phyloP scores from a whole-genome alignment of 2,329 filamentous ascomycete genomes.

The Nannizziopsis barbatae region DNA sequence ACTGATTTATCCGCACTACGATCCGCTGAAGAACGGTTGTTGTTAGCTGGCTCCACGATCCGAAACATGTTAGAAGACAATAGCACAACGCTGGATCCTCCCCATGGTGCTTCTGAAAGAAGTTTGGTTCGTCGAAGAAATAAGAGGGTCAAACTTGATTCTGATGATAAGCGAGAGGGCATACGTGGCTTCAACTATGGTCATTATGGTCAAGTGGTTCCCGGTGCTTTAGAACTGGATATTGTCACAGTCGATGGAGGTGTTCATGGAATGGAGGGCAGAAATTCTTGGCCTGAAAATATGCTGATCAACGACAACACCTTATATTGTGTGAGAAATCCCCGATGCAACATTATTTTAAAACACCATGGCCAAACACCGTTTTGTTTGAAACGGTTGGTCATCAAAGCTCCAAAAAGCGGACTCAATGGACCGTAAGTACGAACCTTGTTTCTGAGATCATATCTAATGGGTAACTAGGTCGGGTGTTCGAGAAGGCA shows the following conservation, averaged over 20 bases:
- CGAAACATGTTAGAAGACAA: constrained; percentile 20
- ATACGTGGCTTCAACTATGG: constrained; percentile 63
- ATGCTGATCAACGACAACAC: constrained; percentile 70
- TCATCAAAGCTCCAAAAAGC: constrained; percentile 64
- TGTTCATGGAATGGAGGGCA: constrained; percentile 47
- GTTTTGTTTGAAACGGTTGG: constrained; percentile 72
- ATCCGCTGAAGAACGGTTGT: constrained; percentile 15
- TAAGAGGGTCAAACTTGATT: constrained; percentile 62
- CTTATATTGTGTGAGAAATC: constrained; percentile 84
- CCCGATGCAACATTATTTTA: constrained; percentile 75
- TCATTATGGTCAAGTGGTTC: constrained; percentile 73
- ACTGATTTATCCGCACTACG: constrained; percentile 6
- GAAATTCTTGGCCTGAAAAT: constrained; percentile 60
- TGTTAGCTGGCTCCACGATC: constrained; percentile 18
- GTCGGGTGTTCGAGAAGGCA: constrained; percentile 69
- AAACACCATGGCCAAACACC: constrained; percentile 67
- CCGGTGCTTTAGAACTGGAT: constrained; percentile 72
- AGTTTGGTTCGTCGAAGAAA: constrained; percentile 20
- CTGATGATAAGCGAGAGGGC: constrained; percentile 43
- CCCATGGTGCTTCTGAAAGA: constrained; percentile 19
- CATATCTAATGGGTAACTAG: constrained; percentile 8
- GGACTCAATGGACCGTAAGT: constrained; percentile 81
- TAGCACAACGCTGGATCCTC: constrained; percentile 6
- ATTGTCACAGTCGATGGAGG: constrained; percentile 84
- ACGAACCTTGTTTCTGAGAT: constrained; percentile 1